Base-by-base conservation (phyloP, 2,329 filamentous ascomycete species). In the Alternaria arborescens region DNA sequence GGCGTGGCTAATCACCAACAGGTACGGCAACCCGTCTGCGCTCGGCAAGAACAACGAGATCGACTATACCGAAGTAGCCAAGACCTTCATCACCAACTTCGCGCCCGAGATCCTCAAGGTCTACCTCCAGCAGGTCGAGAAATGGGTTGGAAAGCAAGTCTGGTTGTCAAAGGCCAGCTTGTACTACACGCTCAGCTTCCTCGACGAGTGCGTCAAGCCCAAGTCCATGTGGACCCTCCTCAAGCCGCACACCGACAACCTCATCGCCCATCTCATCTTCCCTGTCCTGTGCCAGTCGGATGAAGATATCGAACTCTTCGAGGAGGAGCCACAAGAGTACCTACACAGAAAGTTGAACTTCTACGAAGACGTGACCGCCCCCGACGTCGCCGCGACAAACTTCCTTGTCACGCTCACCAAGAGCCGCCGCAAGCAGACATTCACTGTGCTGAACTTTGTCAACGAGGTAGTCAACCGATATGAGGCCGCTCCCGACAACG, bases 301-400 rank as follows among this genome's bases (percentile, higher is more conserved):
- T 65, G 94, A 98, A 62, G 95, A 99, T 72, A 86, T 97, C 51
- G 93, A 97, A 78, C 88, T 97, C 69, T 99, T 99, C 75, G 89
- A 97, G 75, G 91, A 94, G 12, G 93, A 99, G 75, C 95, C 95
- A 5, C 92, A 95, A 64, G 95, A 99, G 79, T 99, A 98, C 77
- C 88, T 99, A 41, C 95, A 99, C 82, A 89, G 95, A 58, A 98
- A 97, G 79, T 85, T 99, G 61, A 99, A 98, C 80, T 97, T 94
- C 76, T 99, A 97, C 77, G 95, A 99, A 80, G 95, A 99, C 75
- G 92, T 97, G 5, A 97, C 94, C 0, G 90, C 95, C 16, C 95
- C 95, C 7, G 95, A 98, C 77, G 92, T 98, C 58, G 92, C 95
- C 3, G 95, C 95, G 4, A 97, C 94, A 16, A 98, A 97, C 80